Evolutionary conservation across 2,329 filamentous ascomycete genomes (phyloP), one percentile per base, ranked within the genome.

Genomic region (Simplicillium aogashimaense): DNA sequence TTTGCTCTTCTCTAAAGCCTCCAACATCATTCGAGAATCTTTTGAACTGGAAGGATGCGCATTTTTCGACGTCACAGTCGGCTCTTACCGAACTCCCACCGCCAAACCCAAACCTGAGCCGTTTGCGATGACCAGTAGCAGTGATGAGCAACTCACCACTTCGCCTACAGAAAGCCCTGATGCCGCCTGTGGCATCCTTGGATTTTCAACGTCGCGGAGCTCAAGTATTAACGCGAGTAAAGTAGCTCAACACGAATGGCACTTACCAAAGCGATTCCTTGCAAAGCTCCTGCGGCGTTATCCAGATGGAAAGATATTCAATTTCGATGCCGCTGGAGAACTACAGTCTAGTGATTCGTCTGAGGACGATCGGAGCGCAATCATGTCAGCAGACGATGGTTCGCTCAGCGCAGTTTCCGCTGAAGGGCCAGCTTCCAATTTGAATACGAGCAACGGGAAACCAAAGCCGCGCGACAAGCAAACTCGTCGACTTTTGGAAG

Each of bases 1-100:
- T 4, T 11, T 14, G 2, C 45, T 64, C 3, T 68, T 70, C 40
- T 60, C 59, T 3, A 63, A 58, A 9, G 69, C 67, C 6, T 59
- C 66, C 6, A 62, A 61, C 32, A 53, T 69, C 11, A 54, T 71
- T 12, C 53, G 63, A 8, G 57, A 68, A 35, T 63, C 64, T 2
- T 53, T 70, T 4, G 59, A 64, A 29, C 60, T 63, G 0, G 62
- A 69, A 28, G 67, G 67, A 0, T 52, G 54, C 3, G 35, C 60
- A 2, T 62, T 60, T 37, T 43, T 62, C 1, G 58, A 62, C 41
- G 60, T 58, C 3, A 43, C 36, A 9, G 35, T 45, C 14, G 41
- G 41, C 3, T 43, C 45, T 2, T 54, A 39, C 15, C 11, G 31
- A 7, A 29, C 32, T 20, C 20, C 31, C 29, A 7, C 48, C 35